Conservation (phyloP, 257 asterid genomes). For the Nemophila menziesii region DNA sequence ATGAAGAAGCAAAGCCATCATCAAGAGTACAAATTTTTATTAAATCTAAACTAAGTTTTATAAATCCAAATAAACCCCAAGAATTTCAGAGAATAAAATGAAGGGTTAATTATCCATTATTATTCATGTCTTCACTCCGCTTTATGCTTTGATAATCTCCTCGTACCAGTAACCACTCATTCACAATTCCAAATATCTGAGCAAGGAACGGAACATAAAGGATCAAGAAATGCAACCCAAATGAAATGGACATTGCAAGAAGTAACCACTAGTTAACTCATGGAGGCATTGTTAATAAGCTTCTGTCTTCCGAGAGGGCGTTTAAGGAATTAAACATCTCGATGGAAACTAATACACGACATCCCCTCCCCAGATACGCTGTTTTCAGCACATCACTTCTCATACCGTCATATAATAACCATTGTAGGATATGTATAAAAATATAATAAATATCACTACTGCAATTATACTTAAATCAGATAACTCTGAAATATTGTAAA, state of each 20-base stretch:
- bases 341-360: constrained; percentile 84
- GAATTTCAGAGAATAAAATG: neutral
- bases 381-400: too few relatives aligned
- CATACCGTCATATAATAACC: too few relatives aligned
- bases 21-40: neutral
- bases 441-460: too few relatives aligned
- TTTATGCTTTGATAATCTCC: constrained; percentile 42
- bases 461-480: too few relatives aligned
- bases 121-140: constrained; percentile 30
- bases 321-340: constrained; percentile 97
- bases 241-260: constrained; percentile 88
- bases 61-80: neutral
- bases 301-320: constrained; percentile 96
- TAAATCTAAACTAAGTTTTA: neutral
- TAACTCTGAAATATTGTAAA: too few relatives aligned
- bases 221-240: constrained; percentile 88
- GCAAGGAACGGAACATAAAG: constrained; percentile 97
- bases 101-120: too few relatives aligned
- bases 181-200: constrained; percentile 69
- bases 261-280: constrained; percentile 98
- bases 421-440: too few relatives aligned
- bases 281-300: constrained; percentile 88
- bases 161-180: constrained; percentile 32
- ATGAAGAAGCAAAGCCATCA: neutral
- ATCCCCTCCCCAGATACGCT: too few relatives aligned